Base-by-base conservation (phyloP, 2,329 filamentous ascomycete genomes). In the Penicillium psychrosexuale region DNA sequence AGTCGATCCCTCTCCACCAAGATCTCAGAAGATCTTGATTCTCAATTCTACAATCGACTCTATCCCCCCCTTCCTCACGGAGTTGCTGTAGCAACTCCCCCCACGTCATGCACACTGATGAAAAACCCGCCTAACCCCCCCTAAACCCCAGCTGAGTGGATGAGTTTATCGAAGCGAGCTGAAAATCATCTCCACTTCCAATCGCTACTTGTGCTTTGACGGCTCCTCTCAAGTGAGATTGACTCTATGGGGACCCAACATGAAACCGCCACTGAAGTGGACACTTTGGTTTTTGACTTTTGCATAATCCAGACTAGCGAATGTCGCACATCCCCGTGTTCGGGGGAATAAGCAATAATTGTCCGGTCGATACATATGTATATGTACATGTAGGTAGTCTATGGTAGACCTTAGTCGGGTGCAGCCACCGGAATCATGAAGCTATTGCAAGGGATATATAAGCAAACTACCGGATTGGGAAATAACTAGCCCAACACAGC, bases 391-490 rank as follows among this genome's bases (percentile, higher is more conserved):
- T 28, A 42, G 15, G 8, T 11, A 42, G 3, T 11, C 1, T 13
- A 27, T 27, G 7, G 24, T 19, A 19, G 19, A 2, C 22, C 22
- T 24, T 24, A 27, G 38, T 6, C 22, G 5, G 30, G 31, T 17
- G 24, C 5, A 28, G 28, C 28, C 45, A 30, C 24, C 2, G 37
- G 39, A 57, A 24, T 40, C 33, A 28, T 45, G 48, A 57, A 15
- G 19, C 13, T 28, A 36, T 39, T 28, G 33, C 48, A 53, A 47
- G 45, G 36, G 24, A 40, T 38, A 5, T 5, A 9, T 60, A 65
- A 66, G 47, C 61, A 65, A 57, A 65, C 57, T 65, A 59, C 63
- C 63, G 15, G 5, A 60, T 66, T 57, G 37, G 63, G 62, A 51
- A 51, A 57, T 56, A 48, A 53, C 47, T 33, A 30, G 36, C 33